These are phyloP conservation scores for Metschnikowia chrysomelidarum DNA, from an alignment of 805 yeast species.

Conservation along the genomic window DNA sequence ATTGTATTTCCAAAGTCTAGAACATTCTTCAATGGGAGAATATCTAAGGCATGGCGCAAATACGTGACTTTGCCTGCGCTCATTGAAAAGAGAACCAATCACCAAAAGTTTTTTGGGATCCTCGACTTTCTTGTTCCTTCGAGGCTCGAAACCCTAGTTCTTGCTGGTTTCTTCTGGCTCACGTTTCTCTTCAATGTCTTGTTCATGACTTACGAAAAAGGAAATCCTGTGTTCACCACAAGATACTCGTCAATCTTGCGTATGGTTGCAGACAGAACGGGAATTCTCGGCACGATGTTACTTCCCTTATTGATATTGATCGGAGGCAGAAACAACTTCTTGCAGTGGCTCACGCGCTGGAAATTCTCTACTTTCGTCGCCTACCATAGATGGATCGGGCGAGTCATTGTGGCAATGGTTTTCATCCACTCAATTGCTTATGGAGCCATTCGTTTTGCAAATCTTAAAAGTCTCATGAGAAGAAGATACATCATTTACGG, in stretches of 20 bases:
- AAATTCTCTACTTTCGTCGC: slow-evolving; percentile 56
- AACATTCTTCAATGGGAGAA: slow-evolving; percentile 20
- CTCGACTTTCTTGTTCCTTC: slow-evolving; percentile 29
- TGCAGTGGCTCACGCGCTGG: slow-evolving; percentile 60
- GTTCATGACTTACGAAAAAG: slow-evolving; percentile 25
- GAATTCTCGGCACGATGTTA: slow-evolving; percentile 45
- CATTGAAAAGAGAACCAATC: slow-evolving; percentile 26
- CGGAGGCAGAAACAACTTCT: slow-evolving; percentile 70
- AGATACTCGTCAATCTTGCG: slow-evolving; percentile 12
- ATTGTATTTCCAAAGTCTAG: slow-evolving; percentile 15
- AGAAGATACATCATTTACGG: slow-evolving; percentile 31
- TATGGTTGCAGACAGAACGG: slow-evolving; percentile 51
- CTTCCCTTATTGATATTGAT: slow-evolving; percentile 55
- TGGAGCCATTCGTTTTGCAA: no score
- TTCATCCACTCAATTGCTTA: slow-evolving; percentile 44
- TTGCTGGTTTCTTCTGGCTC: slow-evolving; percentile 21
- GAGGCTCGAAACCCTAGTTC: slow-evolving; percentile 23
- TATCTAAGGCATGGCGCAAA: slow-evolving; percentile 35
- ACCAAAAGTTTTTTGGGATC: slow-evolving; percentile 20
- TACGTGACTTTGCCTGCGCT: slow-evolving; percentile 42
- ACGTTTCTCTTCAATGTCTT: slow-evolving; percentile 14
- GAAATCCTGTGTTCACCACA: slow-evolving; percentile 34
- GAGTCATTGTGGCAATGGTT: slow-evolving; percentile 45
- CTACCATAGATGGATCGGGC: slow-evolving; percentile 65
- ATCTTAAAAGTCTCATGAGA: no score